Evolutionary conservation across 306 rosid genomes (phyloP), one percentile per base, ranked within the genome.

Genomic region (Casuarina equisetifolia): DNA sequence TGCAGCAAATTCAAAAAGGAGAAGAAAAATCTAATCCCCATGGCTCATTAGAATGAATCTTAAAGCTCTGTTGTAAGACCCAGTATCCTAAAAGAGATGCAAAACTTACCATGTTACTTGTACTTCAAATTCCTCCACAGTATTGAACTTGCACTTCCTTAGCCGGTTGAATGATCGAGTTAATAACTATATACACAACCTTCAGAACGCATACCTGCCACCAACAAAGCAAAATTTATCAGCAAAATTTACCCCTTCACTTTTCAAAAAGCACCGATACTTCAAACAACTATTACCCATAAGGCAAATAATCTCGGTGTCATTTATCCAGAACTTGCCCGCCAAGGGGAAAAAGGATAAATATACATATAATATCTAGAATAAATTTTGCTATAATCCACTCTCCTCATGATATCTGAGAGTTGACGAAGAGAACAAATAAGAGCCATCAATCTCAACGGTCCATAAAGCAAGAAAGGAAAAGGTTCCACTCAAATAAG

Each of bases 101-200:
- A 42, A 83, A 74, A 72, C 85, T 74, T 87, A 91, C 96, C 96
- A 91, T 87, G 76, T 78, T 36, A 68, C 69, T 76, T 78, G 79
- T 57, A 71, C 67, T 45, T 36, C 70, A 80, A 85, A 55, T 75
- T 62, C 68, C 67, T 72, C 16, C 39, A 77, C 63, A 20, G 53
- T 3, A 4, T 38, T 9, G 62, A n/a, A 15, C 11, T 72, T 40
- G 7, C 45, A 66, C 67, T 59, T 20, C 59, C 57, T 25, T 53
- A 7, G 53, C 46, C 19, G 4, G 51, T 53, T 53, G 43, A 38
- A 0, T 6, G 16, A 72, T 43, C 59, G 12, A 39, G 49, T 44
- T 48, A 6, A 42, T 17, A 48, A 43, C 74, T 70, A 70, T 42
- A 15, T 44, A 35, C 50, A 70, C 55, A 50, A 76, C 35, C 44